A percentile compares a stretch with the other conserved stretches of the same genome.
Evolutionary conservation across 495 filamentous ascomycete species (phyloP).

Genomic region (Cercophora newfieldiana): DNA sequence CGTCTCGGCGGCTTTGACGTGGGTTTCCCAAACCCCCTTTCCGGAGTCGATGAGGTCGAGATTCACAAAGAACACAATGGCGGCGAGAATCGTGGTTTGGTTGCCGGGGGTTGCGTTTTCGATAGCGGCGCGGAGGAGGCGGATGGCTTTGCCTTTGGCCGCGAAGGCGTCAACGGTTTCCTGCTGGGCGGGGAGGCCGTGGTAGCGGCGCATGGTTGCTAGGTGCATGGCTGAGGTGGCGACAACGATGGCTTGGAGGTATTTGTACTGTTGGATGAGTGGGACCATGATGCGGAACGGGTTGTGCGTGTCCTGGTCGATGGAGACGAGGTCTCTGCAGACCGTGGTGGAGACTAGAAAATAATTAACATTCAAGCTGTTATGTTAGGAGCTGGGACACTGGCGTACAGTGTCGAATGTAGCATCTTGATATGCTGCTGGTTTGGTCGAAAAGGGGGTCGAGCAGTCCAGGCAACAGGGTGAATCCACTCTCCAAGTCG

Average conservation of each 20-base stretch:
- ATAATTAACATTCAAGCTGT: not conserved
- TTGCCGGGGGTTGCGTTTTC: conserved; percentile 32
- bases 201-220: conserved; percentile 36
- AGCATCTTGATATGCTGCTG: conserved; percentile 40
- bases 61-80: conserved; percentile 58
- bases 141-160: conserved; percentile 51
- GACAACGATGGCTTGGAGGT: conserved; percentile 51
- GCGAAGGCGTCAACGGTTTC: conserved; percentile 50
- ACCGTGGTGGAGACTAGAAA: conserved; percentile 50
- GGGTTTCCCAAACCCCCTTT: conserved; percentile 54
- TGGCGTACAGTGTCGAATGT: conserved; percentile 55
- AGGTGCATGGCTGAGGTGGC: conserved; percentile 58
- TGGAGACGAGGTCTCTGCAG: conserved; percentile 53
- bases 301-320: conserved; percentile 49
- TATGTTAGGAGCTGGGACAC: not conserved
- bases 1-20: conserved; percentile 51
- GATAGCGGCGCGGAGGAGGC: conserved; percentile 41
- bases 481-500: not conserved
- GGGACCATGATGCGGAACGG: conserved; percentile 53
- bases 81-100: conserved; percentile 47
- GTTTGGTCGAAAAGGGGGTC: conserved; percentile 43
- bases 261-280: conserved; percentile 44
- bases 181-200: conserved; percentile 23
- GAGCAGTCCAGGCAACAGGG: conserved; percentile 22
- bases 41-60: conserved; percentile 59